Evolutionary conservation across 306 rosid genomes (phyloP), one percentile per base, ranked within the genome.

Genomic region (Inga laurina): DNA sequence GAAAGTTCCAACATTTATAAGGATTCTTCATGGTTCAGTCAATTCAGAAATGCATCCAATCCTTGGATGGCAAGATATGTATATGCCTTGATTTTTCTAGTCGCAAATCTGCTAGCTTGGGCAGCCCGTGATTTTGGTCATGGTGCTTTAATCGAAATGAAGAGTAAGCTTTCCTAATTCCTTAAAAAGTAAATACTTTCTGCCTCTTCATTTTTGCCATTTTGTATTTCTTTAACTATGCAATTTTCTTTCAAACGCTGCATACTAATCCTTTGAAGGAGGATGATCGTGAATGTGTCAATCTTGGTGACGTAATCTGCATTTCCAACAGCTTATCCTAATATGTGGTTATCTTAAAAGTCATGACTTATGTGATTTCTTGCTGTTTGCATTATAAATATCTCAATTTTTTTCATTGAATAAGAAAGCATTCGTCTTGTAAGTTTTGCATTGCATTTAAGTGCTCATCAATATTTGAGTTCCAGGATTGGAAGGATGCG

Each of bases 41-140:
- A 93, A 83, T 92, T 97, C 86, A 83, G 87, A 54, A 94, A 92
- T 88, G 93, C 85, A 39, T 92, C 94, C 3, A 97, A 97, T 93
- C 98, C 97, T 14, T 90, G 91, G 97, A 90, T 97, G 93, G 99
- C 99, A 48, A 94, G 99, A 92, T 97, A 94, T 86, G 97, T 73
- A 9, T 97, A 97, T 76, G 98, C 85, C 13, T 78, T 97, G n/a
- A 86, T 97, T 79, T 97, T 97, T 82, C 79, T 97, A 45, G 57
- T 84, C 3, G 90, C 97, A 8, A 97, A 88, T 85, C 82, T 97
- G 27, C 82, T 94, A 49, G 98, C 99, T 11, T 97, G 99, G 99
- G 97, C 95, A 57, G 93, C 92, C 10, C 93, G 98, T 84, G 99
- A 97, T 84, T 93, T 91, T 70, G 93, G 93, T 41, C 81, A 72